Evolutionary conservation across 2,329 filamentous ascomycete genomes (phyloP), one percentile per base, ranked within the genome.

Genomic region (Septoria linicola): DNA sequence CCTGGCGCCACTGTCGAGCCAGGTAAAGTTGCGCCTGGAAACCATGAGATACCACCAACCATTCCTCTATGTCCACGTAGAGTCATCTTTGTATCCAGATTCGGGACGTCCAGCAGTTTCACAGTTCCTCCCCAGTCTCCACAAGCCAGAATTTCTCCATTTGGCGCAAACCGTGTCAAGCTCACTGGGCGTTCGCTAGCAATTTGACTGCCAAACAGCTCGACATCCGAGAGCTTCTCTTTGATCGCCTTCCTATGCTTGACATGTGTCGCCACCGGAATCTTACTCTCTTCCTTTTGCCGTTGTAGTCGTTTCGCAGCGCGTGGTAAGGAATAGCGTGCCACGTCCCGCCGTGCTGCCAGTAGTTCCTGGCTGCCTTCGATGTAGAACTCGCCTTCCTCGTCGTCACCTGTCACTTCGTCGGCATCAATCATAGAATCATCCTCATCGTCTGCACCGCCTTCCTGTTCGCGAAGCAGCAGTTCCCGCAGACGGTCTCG

Each of bases 371-470:
- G 77, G 1, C 84, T 82, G 2, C 93, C 93, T 62, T 87, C 81
- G 0, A 92, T 96, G 69, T 96, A 99, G 70, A 96, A 99, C 63
- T 99, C 93, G 66, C 97, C 90, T 59, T 95, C 88, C 61, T 85
- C 88, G 2, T 78, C 84, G 41, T 81, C 83, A 14, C 83, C 82
- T 3, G 81, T 82, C 1, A 65, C 66, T 13, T 70, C 69, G 11
- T 64, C 68, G 51, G 84, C 84, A 66, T 88, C 85, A 36, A 78
- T 79, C 79, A 84, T 83, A 3, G 58, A 37, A 70, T 75, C 53
- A 79, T 74, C 71, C 1, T 66, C 69, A 60, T 79, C 75, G 19
- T 17, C 69, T 17, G 59, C 74, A 2, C 59, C 75, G 59, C 85
- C 84, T 45, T 80, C 83, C 58, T 89, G 81, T 44, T 85, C 82